Conservation (phyloP, 106 monocot species). For the Hemerocallis citrina region DNA sequence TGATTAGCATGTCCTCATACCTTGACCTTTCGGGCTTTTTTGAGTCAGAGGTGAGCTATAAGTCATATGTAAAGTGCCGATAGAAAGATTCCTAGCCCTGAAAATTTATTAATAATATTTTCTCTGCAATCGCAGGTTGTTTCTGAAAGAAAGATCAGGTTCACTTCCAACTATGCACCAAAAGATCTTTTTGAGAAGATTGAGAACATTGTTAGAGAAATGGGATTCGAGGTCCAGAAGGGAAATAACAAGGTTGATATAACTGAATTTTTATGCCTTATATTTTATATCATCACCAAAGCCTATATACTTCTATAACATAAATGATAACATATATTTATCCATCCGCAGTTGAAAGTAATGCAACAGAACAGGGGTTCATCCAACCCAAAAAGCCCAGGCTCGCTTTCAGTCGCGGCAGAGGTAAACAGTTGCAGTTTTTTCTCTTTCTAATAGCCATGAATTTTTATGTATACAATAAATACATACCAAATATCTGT, state of each 20-base stretch:
- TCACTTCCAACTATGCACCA: slow-evolving; percentile 64
- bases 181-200: slow-evolving; percentile 66
- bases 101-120: too few relatives aligned
- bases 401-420: slow-evolving; percentile 48
- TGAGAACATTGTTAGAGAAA: slow-evolving; percentile 50
- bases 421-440: slow-evolving; percentile 65
- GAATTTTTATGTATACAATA: too few relatives aligned
- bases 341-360: slow-evolving; percentile 60
- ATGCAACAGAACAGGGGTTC: slow-evolving; percentile 40
- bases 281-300: not conserved
- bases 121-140: slow-evolving; percentile 57
- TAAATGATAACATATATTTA: not conserved
- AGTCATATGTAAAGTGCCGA: too few relatives aligned
- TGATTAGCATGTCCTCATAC: slow-evolving; percentile 48
- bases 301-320: not conserved
- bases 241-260: slow-evolving; percentile 49
- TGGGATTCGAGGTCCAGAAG: slow-evolving; percentile 71
- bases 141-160: slow-evolving; percentile 81
- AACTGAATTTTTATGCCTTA: not conserved
- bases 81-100: too few relatives aligned
- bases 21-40: slow-evolving; percentile 54
- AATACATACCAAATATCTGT: too few relatives aligned
- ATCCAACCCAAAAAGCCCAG: slow-evolving; percentile 18
- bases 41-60: slow-evolving; percentile 35
- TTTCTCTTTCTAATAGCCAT: too few relatives aligned